Conservation (phyloP, 148 eudicot species). For the Camellia sinensis region DNA sequence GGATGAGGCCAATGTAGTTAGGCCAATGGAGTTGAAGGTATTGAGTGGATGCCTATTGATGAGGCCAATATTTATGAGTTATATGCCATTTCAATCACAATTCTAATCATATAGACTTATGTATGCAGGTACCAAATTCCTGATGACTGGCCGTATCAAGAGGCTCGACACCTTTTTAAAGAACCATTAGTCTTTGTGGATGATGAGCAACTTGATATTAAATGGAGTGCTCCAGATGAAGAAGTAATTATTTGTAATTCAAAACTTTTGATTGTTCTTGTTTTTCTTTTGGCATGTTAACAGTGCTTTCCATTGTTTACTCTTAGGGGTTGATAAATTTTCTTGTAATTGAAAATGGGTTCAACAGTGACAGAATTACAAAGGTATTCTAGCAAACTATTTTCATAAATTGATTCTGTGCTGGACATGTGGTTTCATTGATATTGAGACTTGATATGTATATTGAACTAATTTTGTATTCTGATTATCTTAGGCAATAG, state of each 20-base stretch:
- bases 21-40: no score
- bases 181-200: conserved; percentile 70
- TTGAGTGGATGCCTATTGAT: no score
- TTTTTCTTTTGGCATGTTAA: background rate
- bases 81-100: background rate
- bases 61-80: no score
- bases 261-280: background rate
- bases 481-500: conserved; percentile 57
- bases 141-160: conserved; percentile 94
- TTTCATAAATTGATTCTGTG: conserved; percentile 1
- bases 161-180: conserved; percentile 81
- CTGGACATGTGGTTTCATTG: background rate
- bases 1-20: no score
- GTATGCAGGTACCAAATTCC: conserved; percentile 74
- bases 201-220: conserved; percentile 71
- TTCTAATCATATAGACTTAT: background rate
- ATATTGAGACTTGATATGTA: background rate
- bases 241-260: conserved; percentile 47
- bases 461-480: conserved; percentile 7
- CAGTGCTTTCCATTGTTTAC: conserved; percentile 11
- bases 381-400: conserved; percentile 42
- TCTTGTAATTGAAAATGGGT: conserved; percentile 90
- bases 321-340: conserved; percentile 79
- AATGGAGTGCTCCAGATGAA: conserved; percentile 93
- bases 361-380: conserved; percentile 80